Percentiles rank a stretch among this genome's conserved stretches.
Conservation (phyloP, 2,329 filamentous ascomycete species). For the Hypoxylon sp. region DNA sequence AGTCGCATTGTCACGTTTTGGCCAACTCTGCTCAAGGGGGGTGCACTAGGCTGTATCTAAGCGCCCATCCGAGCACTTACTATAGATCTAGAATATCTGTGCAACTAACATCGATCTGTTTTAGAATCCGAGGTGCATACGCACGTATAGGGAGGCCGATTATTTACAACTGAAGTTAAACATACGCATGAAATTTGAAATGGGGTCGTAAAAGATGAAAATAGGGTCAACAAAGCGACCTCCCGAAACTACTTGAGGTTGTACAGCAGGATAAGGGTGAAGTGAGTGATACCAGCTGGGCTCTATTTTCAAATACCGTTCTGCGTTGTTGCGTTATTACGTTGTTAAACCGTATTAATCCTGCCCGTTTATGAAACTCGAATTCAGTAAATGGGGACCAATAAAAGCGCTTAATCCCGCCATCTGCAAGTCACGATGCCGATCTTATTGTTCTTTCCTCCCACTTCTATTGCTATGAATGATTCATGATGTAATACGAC, state of each 20-base stretch:
- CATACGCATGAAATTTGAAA: slow-evolving; percentile 3
- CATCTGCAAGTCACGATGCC: slow-evolving; percentile 41
- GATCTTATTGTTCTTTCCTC: slow-evolving; percentile 32
- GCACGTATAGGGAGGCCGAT: slow-evolving; percentile 12
- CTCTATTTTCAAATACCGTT: neutral
- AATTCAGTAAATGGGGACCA: slow-evolving; percentile 26
- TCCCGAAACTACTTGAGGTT: slow-evolving; percentile 13
- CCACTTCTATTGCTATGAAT: slow-evolving; percentile 34
- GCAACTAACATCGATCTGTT: slow-evolving; percentile 32
- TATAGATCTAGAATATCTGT: slow-evolving; percentile 27
- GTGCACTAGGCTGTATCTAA: slow-evolving; percentile 30
- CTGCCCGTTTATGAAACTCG: slow-evolving; percentile 26
- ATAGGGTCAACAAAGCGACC: slow-evolving; percentile 10
- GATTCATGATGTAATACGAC: slow-evolving; percentile 40
- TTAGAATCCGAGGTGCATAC: slow-evolving; percentile 26
- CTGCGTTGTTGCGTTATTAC: neutral
- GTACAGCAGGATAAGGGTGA: slow-evolving; percentile 1
- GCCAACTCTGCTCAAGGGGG: neutral
- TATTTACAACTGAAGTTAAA: slow-evolving; percentile 1
- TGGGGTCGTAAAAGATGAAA: slow-evolving; percentile 14
- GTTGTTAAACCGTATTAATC: slow-evolving; percentile 22
- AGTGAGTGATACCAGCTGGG: neutral
- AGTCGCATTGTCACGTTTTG: neutral
- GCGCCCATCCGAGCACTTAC: slow-evolving; percentile 25
- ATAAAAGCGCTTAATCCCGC: slow-evolving; percentile 27